These are phyloP conservation scores for Cytospora chrysosperma DNA, from an alignment of 2,329 filamentous ascomycete species.

Conservation along the genomic window DNA sequence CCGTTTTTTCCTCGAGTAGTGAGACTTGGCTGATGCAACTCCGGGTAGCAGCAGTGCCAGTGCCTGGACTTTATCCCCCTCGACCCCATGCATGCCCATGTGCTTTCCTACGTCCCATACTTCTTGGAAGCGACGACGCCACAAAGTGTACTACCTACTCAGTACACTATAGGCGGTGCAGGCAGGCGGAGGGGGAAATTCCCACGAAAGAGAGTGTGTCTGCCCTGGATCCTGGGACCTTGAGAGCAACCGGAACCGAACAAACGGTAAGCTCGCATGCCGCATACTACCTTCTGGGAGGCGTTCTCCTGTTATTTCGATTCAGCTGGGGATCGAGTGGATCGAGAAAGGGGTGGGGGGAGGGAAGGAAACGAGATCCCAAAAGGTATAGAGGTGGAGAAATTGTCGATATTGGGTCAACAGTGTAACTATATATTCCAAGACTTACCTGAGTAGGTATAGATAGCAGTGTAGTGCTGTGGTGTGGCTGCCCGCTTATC, in stretches of 20 bases:
- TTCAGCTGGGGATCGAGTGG: constrained; percentile 1
- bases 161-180: not conserved
- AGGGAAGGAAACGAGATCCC: not conserved
- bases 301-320: constrained; percentile 13
- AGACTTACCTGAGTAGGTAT: no score
- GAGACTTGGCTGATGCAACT: not conserved
- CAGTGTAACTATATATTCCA: no score
- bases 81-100: not conserved
- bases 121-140: not conserved
- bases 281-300: not conserved
- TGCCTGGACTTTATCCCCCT: not conserved
- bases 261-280: not conserved
- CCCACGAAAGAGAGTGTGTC: constrained; percentile 15
- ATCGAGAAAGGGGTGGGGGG: not conserved
- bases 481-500: no score
- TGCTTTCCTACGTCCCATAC: not conserved
- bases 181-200: constrained; percentile 1
- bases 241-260: not conserved
- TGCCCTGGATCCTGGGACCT: not conserved
- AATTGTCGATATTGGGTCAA: not conserved
- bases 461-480: no score
- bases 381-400: not conserved
- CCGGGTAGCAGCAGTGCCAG: constrained; percentile 5
- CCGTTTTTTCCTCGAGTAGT: not conserved
- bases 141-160: no score